Conservation (phyloP, 192 early-diverging fungal species). For the Spizellomyces punctatus region DNA sequence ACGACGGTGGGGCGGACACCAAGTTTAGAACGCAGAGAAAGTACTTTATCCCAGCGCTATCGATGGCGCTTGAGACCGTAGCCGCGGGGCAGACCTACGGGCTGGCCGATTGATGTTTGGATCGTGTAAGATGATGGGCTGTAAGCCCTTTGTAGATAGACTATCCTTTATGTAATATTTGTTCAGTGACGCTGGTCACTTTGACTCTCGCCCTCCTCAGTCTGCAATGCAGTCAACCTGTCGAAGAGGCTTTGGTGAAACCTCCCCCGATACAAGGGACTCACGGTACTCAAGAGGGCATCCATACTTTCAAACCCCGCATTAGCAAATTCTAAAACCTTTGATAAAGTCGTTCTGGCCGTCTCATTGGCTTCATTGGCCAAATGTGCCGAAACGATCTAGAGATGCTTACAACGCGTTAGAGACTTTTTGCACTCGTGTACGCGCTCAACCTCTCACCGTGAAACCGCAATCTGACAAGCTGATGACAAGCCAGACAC, state of each 20-base stretch:
- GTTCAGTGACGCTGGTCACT: background rate
- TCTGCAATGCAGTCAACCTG: background rate
- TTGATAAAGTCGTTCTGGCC: background rate
- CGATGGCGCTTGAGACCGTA: slow-evolving; percentile 27
- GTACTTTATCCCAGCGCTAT: slow-evolving; percentile 33
- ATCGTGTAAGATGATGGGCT: slow-evolving; percentile 1
- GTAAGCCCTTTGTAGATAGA: background rate
- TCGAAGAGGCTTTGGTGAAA: background rate
- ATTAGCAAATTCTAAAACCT: background rate
- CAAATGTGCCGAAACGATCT: background rate
- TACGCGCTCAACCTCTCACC: background rate
- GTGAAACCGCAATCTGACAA: background rate
- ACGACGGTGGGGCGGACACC: background rate
- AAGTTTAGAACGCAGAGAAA: slow-evolving; percentile 32
- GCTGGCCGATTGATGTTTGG: slow-evolving; percentile 15
- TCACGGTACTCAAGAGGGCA: slow-evolving; percentile 34
- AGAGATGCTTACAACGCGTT: background rate
- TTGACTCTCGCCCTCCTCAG: background rate
- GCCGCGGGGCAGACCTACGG: slow-evolving; percentile 30
- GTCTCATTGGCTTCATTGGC: background rate
- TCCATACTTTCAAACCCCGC: slow-evolving; percentile 33
- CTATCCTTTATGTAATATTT: background rate
- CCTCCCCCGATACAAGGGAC: slow-evolving; percentile 23
- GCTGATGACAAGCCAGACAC: background rate
- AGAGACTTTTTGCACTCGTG: background rate